Evolutionary conservation across 495 filamentous ascomycete genomes (phyloP), one percentile per base, ranked within the genome.

Genomic region (Aspergillus olivimuriae): DNA sequence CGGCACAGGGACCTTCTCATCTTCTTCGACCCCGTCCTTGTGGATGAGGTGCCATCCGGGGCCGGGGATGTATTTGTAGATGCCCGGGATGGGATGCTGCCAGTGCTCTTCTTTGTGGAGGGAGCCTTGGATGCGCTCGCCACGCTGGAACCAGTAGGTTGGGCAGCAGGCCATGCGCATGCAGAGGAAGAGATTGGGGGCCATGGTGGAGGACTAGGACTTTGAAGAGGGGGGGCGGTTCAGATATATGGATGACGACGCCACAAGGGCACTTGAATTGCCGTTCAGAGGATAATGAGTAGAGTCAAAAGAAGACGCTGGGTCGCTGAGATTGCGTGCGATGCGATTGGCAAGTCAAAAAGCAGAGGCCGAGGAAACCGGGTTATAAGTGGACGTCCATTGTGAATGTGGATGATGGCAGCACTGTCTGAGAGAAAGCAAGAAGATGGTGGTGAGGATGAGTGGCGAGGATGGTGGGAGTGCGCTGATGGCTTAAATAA

Each of bases 111-210:
- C 65, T 9, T 57, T 55, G 47, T 63, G 55, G 44, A 65, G 55
- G 4, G 59, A 55, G 41, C 58, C 52, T 5, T 69, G 46, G 41
- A 65, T 58, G 49, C 66, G 63, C 12, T 68, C 55, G 18, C 67
- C 62, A 17, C 50, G 62, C 32, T 65, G 61, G 47, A 72, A 69
- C 69, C 69, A 72, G 55, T 72, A 70, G 30, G 52, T 38, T 4
- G 69, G 69, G 37, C 69, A 72, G 48, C 63, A 65, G 39, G 62
- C 44, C 28, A 52, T 60, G 23, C 69, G 63, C 14, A 69, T 46
- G 39, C 69, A 72, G 45, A 72, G 48, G 45, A 70, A 72, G 28
- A 69, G 62, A 50, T 72, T 72, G 51, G 69, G 69, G 11, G 69
- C 62, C 69, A 72, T 72, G 42, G 44, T 44, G 36, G 17, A 14